phyloP scores from a whole-genome alignment of 306 rosid genomes.

The Arachis stenosperma region DNA sequence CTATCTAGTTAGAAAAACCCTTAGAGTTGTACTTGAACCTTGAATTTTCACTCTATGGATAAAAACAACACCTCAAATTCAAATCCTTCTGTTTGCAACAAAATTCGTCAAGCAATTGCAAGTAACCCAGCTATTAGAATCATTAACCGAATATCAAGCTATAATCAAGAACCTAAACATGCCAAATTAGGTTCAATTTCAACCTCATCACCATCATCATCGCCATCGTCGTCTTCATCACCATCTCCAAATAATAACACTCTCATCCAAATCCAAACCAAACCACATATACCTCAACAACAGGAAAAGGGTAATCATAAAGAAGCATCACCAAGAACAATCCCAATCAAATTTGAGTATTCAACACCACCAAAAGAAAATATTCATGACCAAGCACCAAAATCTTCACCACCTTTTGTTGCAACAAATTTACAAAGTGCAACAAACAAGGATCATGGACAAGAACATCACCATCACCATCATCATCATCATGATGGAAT shows the following conservation, averaged over 20 bases:
- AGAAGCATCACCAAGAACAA: slow-evolving; percentile 14
- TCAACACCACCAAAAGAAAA: slow-evolving; percentile 14
- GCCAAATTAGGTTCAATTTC: slow-evolving; percentile 27
- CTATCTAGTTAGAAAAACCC: background rate
- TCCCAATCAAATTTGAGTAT: slow-evolving; percentile 43
- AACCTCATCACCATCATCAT: background rate
- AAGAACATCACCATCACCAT: background rate
- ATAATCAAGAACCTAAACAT: slow-evolving; percentile 41
- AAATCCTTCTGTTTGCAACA: slow-evolving; percentile 45
- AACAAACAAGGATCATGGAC: slow-evolving; percentile 16
- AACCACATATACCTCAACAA: slow-evolving; percentile 8
- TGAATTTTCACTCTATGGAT: slow-evolving; percentile 41
- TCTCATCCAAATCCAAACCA: slow-evolving; percentile 20
- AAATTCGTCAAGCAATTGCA: slow-evolving; percentile 51
- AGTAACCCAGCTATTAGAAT: slow-evolving; percentile 38
- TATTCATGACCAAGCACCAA: background rate
- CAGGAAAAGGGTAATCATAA: slow-evolving; percentile 8
- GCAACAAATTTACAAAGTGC: slow-evolving; percentile 26
- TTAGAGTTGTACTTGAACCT: no score
- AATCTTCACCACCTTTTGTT: slow-evolving; percentile 19
- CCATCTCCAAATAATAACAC: background rate
- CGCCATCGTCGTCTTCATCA: background rate
- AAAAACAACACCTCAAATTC: slow-evolving; percentile 35
- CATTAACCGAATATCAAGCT: slow-evolving; percentile 39
- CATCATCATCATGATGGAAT: background rate